phyloP scores from a whole-genome alignment of 176 grass and related monocot species.

The Cenchrus fungigraminus region DNA sequence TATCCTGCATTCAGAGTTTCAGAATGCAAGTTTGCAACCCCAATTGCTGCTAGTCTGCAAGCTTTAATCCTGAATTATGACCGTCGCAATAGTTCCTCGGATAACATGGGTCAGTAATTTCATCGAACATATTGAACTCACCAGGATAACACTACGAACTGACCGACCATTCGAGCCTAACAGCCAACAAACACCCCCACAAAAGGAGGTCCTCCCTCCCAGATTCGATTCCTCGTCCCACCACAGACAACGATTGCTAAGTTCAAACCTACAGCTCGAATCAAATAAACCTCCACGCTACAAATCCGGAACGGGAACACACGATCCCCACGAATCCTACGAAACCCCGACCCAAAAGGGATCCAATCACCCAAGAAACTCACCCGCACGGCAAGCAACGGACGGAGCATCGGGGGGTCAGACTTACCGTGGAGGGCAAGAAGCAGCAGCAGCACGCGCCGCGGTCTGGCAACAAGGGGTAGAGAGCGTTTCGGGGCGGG shows the following conservation, averaged over 20 bases:
- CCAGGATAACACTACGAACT: background rate
- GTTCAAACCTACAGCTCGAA: background rate
- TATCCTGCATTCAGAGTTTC: background rate
- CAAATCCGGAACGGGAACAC: constrained; percentile 1
- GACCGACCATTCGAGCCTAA: background rate
- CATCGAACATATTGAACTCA: constrained; percentile 1
- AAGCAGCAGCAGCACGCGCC: no score
- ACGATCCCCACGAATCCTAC: background rate
- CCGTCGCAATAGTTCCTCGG: background rate
- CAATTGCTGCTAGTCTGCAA: background rate
- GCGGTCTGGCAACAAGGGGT: background rate
- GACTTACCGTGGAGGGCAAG: background rate
- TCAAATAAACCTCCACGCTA: background rate
- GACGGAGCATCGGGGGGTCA: background rate
- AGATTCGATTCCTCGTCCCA: background rate
- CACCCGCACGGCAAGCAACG: background rate
- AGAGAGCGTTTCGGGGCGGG: no score
- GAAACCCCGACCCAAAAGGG: background rate
- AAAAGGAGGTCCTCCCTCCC: background rate
- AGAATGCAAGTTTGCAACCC: background rate
- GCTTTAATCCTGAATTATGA: background rate
- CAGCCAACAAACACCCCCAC: background rate
- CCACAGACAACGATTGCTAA: background rate
- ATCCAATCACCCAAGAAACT: constrained; percentile 13
- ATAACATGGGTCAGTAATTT: background rate